phyloP scores from a whole-genome alignment of 805 yeast genomes.

The Trichomonascus vanleenenianus region DNA sequence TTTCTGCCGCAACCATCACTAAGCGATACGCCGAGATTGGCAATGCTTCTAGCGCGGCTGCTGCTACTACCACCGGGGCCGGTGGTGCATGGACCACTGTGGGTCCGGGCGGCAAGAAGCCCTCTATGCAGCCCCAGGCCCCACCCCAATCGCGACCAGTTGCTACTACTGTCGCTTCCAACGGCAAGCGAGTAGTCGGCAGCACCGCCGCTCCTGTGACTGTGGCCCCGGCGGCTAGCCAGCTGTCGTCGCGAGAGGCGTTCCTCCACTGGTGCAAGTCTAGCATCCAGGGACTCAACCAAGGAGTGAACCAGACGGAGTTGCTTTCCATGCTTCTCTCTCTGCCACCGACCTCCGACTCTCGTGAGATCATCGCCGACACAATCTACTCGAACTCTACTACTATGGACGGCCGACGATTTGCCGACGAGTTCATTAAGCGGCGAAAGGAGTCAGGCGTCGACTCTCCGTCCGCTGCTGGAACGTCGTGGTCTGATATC shows the following conservation, averaged over 20 bases:
- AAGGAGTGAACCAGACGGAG: constrained; percentile 70
- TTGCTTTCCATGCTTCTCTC: constrained; percentile 72
- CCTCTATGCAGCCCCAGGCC: background rate
- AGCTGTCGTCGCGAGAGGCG: constrained; percentile 27
- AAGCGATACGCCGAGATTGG: constrained; percentile 7
- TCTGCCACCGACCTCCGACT: constrained; percentile 67
- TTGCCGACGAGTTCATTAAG: constrained; percentile 82
- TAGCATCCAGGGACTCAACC: constrained; percentile 45
- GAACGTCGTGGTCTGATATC: constrained; percentile 68
- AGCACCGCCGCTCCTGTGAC: constrained; percentile 8
- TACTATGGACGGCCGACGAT: constrained; percentile 89
- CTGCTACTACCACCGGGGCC: constrained; percentile 6
- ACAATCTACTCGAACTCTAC: constrained; percentile 83
- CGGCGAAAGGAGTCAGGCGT: constrained; percentile 67
- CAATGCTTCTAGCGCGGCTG: background rate
- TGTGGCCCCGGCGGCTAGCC: constrained; percentile 12
- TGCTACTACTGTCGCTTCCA: constrained; percentile 3
- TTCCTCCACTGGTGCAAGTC: constrained; percentile 34
- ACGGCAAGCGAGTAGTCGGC: constrained; percentile 1
- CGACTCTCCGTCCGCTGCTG: constrained; percentile 34
- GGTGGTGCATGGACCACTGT: constrained; percentile 27
- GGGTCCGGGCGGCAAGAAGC: constrained; percentile 66
- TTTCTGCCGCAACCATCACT: background rate
- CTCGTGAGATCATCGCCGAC: constrained; percentile 82
- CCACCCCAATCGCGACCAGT: constrained; percentile 1